phyloP scores from a whole-genome alignment of 2,329 filamentous ascomycete genomes.

The Emergomyces africanus region DNA sequence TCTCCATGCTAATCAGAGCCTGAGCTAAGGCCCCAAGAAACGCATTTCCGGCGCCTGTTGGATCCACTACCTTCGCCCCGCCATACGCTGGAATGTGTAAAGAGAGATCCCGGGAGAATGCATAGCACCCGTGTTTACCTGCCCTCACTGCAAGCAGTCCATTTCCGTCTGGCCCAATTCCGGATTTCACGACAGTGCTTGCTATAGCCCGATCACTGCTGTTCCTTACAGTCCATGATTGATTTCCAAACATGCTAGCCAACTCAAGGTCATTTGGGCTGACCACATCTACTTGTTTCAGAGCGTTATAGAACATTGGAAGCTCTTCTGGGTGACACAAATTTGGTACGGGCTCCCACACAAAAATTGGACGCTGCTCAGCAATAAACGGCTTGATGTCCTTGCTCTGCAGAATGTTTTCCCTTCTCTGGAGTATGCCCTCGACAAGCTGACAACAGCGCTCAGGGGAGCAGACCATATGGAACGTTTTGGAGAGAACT shows the following conservation, averaged over 20 bases:
- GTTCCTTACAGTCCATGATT: slow-evolving; percentile 22
- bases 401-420: slow-evolving; percentile 18
- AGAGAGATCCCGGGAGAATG: slow-evolving; percentile 28
- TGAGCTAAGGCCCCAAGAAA: slow-evolving; percentile 57
- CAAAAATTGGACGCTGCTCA: slow-evolving; percentile 54
- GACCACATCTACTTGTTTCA: slow-evolving; percentile 45
- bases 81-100: slow-evolving; percentile 74
- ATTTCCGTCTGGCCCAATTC: slow-evolving; percentile 24
- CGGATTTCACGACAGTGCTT: slow-evolving; percentile 22
- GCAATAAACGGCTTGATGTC: slow-evolving; percentile 19
- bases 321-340: slow-evolving; percentile 59
- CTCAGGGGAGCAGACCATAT: slow-evolving; percentile 70
- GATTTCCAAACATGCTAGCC: slow-evolving; percentile 63
- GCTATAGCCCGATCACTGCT: slow-evolving; percentile 21
- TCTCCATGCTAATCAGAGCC: slow-evolving; percentile 36
- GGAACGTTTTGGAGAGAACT: slow-evolving; percentile 63
- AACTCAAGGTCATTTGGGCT: slow-evolving; percentile 83
- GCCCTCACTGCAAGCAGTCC: slow-evolving; percentile 42
- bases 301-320: slow-evolving; percentile 39
- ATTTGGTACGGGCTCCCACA: slow-evolving; percentile 95
- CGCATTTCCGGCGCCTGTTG: slow-evolving; percentile 86
- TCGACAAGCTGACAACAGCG: slow-evolving; percentile 65
- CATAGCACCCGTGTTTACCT: slow-evolving; percentile 46
- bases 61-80: slow-evolving; percentile 57
- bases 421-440: slow-evolving; percentile 49